phyloP scores from a whole-genome alignment of 1,139 yeast genomes.

The Hemisphaericaspora xylofermentans region DNA sequence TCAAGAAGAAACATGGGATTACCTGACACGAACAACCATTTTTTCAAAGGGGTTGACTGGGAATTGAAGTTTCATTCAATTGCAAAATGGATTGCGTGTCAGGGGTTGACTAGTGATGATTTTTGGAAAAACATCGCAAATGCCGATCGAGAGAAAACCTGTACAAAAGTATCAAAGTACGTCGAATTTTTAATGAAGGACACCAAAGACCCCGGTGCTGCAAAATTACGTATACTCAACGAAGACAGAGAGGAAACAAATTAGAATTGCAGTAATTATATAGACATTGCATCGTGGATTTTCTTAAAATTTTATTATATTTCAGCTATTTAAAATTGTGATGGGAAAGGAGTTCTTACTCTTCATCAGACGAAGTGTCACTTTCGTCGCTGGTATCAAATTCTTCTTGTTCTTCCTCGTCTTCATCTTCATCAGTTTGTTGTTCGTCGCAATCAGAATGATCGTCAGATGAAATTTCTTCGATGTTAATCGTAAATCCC shows the following conservation, averaged over 20 bases:
- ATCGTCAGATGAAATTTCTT: slow-evolving; percentile 40
- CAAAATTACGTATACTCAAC: slow-evolving; percentile 3
- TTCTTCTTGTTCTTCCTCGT: slow-evolving; percentile 7
- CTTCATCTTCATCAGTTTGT: slow-evolving; percentile 11
- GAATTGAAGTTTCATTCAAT: slow-evolving; percentile 35
- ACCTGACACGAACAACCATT: slow-evolving; percentile 15
- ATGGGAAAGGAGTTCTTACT: too few relatives aligned
- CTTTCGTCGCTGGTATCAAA: slow-evolving; percentile 1
- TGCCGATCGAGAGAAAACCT: slow-evolving; percentile 23
- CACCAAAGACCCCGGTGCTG: slow-evolving; percentile 15
- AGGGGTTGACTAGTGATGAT: slow-evolving; percentile 23
- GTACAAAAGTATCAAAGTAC: slow-evolving; percentile 25
- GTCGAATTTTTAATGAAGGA: slow-evolving; percentile 28
- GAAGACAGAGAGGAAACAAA: background rate
- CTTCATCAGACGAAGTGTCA: background rate
- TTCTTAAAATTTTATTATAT: too few relatives aligned
- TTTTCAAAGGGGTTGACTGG: slow-evolving; percentile 16
- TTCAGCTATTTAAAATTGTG: too few relatives aligned
- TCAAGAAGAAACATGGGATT: slow-evolving; percentile 25
- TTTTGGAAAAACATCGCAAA: slow-evolving; percentile 25
- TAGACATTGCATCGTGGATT: background rate
- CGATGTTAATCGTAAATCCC: slow-evolving; percentile 65
- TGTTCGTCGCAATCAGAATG: slow-evolving; percentile 13
- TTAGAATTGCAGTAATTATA: background rate
- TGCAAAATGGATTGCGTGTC: slow-evolving; percentile 37